Base-by-base conservation (phyloP, 345 rosid species). In the Eucalyptus regnans region DNA sequence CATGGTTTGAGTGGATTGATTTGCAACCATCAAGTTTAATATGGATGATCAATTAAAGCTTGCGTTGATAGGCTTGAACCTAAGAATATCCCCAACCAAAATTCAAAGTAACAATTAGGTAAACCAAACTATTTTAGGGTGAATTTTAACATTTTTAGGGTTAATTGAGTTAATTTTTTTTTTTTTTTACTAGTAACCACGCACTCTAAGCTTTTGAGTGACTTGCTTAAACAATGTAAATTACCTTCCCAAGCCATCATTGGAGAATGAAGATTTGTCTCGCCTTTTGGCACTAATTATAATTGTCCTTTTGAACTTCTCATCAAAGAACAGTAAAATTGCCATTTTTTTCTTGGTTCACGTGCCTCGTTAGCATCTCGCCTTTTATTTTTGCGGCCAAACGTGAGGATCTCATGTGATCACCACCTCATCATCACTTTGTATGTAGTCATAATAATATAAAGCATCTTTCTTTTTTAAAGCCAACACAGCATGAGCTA, bases 91-190 rank as follows among this genome's bases (percentile, higher is more conserved):
- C 41, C 12, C 16, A 68, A 33, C 43, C 43, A 68, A 31, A 68
- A 4, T 68, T 20, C 23, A 31, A 68, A 31, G 43, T 37, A 68
- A 31, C 23, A 68, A 8, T 31, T 31, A 31, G 66, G n/a, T 60
- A 25, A 27, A 60, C 66, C 31, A 60, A 60, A 60, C 31, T 60
- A 0, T 64, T 6, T 1, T n/a, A 64, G 0, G 4, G 10, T 64
- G 76, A 64, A n/a, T 0, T 0, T 64, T 64, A 64, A 64, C 37
- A 64, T 7, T 64, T 64, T 7, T 7, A 14, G 20, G 76, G 76
- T n/a, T 64, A n/a, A n/a, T 14, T 64, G 33, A 2, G 41, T 13
- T 15, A n/a, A n/a, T 64, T 29, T 1, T 4, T n/a, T 4, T 41
- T 41, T 4, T 27, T 64, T 64, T 2, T 64, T 4, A 6, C 0